Evolutionary conservation across 176 grass and related monocot genomes (phyloP).

Genomic region (Pontederia paniculata): DNA sequence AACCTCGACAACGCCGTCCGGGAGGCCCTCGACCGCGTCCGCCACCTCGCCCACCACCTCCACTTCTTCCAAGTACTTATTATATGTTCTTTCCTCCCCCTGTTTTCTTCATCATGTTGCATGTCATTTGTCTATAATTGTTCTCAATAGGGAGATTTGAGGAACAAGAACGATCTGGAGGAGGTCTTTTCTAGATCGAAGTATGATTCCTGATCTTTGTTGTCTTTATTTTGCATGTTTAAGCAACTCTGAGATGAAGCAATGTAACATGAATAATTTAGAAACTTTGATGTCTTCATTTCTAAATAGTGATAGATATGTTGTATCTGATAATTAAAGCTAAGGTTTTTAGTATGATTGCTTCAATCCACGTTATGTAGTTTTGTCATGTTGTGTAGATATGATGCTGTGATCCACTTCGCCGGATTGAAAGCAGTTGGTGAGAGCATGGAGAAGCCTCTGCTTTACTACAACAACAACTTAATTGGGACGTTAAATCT

Average conservation of each 20-base stretch:
- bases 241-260: no score
- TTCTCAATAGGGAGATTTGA: constrained; percentile 52
- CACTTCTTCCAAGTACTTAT: constrained; percentile 48
- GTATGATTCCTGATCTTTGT: constrained; percentile 1
- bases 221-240: no score
- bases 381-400: constrained; percentile 27
- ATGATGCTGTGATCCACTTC: constrained; percentile 89
- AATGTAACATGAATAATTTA: no score
- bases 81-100: no score
- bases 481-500: constrained; percentile 79
- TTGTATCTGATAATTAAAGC: no score
- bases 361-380: no score
- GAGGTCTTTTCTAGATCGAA: constrained; percentile 47
- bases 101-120: no score
- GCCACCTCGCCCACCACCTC: constrained; percentile 50
- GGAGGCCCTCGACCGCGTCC: constrained; percentile 70
- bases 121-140: no score
- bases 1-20: constrained; percentile 93
- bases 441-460: constrained; percentile 72
- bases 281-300: no score
- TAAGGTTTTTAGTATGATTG: no score
- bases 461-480: constrained; percentile 83
- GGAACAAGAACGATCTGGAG: constrained; percentile 54
- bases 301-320: no score
- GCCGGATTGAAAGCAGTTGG: constrained; percentile 82